Percentiles rank a stretch among this genome's conserved stretches.
Conservation (phyloP, 441 rosid genomes). For the Corymbia calophylla region DNA sequence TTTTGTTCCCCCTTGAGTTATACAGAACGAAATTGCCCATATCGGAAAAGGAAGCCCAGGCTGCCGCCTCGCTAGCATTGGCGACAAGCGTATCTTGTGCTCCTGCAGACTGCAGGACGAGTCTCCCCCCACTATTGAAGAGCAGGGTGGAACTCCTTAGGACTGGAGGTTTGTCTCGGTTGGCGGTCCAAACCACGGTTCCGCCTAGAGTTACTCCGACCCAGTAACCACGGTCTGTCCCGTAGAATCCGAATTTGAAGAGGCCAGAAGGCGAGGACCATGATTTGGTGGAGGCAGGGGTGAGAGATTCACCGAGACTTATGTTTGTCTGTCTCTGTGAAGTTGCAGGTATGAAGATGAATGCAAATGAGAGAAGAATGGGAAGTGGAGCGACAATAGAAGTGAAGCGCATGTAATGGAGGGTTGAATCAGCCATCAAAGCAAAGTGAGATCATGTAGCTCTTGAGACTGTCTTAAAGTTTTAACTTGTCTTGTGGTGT, state of each 20-base stretch:
- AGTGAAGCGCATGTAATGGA: not conserved
- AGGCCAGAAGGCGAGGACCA: not conserved
- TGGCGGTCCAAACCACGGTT: not conserved
- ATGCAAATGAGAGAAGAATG: not conserved
- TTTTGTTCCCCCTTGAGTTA: not conserved
- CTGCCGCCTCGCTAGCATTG: not conserved
- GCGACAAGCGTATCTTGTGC: not conserved
- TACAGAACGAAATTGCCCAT: not conserved
- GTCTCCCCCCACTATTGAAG: not conserved
- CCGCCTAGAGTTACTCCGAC: not conserved
- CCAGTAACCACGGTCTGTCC: not conserved
- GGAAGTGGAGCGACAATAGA: not conserved
- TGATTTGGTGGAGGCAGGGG: not conserved
- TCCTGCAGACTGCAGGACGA: not conserved
- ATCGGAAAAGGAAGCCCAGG: not conserved
- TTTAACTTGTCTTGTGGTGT: not conserved
- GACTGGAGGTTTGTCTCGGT: not conserved
- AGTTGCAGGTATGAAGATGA: not conserved
- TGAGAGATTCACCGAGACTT: not conserved
- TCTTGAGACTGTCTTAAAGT: not conserved
- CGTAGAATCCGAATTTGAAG: not conserved
- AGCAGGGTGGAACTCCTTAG: not conserved
- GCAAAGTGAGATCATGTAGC: not conserved
- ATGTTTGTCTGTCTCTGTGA: not conserved
- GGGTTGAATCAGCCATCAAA: not conserved